Percentiles rank a stretch among this genome's conserved stretches.
phyloP scores from a whole-genome alignment of 352 stramenopile species.

The Phytopythium litorale region DNA sequence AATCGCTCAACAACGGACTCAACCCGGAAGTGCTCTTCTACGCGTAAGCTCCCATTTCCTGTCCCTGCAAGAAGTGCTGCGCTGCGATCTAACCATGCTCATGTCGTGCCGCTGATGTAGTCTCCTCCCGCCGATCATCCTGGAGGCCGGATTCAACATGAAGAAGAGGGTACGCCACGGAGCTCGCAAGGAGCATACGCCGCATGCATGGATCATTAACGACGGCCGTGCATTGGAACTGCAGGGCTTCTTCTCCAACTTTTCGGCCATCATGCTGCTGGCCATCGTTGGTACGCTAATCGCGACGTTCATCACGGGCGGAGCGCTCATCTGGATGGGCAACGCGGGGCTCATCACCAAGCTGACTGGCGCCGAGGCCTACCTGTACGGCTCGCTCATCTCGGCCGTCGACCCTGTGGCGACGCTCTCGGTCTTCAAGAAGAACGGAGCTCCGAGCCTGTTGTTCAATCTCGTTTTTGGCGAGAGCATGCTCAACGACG shows the following conservation, averaged over 20 bases:
- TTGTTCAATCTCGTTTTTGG: conserved; percentile 96
- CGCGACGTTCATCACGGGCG: conserved; percentile 77
- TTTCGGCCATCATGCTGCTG: conserved; percentile 84
- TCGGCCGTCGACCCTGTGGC: conserved; percentile 93
- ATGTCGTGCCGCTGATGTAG: conserved; percentile 10
- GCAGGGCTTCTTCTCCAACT: conserved; percentile 86
- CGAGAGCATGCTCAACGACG: conserved; percentile 95
- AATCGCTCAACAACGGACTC: conserved; percentile 79
- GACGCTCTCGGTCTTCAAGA: conserved; percentile 93
- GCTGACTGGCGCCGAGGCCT: conserved; percentile 83
- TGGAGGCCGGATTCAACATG: conserved; percentile 86
- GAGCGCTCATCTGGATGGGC: conserved; percentile 68
- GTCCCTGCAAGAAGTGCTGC: not conserved
- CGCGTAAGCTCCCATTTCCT: conserved; percentile 29
- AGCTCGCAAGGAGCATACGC: not conserved
- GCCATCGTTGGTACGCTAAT: conserved; percentile 76
- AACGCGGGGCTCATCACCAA: conserved; percentile 71
- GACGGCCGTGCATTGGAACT: not conserved
- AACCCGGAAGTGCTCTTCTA: conserved; percentile 85
- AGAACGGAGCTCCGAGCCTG: conserved; percentile 75
- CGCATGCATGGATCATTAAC: not conserved
- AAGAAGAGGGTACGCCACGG: conserved; percentile 65
- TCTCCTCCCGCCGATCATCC: conserved; percentile 76
- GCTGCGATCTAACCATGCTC: not conserved
- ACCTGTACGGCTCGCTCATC: conserved; percentile 92